Conservation (phyloP, 176 grass and related monocot species). For the Musa beccarii region DNA sequence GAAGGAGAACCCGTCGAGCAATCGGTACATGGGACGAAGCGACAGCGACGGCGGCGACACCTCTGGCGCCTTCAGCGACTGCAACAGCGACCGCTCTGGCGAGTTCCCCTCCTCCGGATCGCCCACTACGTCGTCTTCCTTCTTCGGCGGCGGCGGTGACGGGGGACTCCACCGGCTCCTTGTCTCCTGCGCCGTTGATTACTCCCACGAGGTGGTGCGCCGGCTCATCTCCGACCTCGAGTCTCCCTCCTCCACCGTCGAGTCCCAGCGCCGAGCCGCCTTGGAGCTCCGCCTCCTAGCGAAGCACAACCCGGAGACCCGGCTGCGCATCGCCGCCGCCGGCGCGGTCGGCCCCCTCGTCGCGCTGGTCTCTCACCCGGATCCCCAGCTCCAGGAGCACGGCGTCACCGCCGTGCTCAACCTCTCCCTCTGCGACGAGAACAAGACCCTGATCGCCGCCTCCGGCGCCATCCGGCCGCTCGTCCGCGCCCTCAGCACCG, state of each 20-base stretch:
- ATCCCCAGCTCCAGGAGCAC: constrained; percentile 7
- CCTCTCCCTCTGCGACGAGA: constrained; percentile 10
- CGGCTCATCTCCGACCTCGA: background rate
- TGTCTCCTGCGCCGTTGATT: background rate
- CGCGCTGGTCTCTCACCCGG: background rate
- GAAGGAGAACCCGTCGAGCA: background rate
- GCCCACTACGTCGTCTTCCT: background rate
- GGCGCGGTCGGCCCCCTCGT: constrained; percentile 2
- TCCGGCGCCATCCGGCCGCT: constrained; percentile 1
- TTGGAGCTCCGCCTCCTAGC: background rate
- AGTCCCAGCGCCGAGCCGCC: background rate
- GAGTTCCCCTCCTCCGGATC: background rate
- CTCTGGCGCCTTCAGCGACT: background rate
- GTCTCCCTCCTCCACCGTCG: background rate
- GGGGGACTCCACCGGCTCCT: background rate
- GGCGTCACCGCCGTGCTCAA: constrained; percentile 4
- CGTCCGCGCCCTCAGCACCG: background rate
- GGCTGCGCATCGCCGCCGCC: background rate
- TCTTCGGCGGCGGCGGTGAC: background rate
- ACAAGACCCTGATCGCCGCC: background rate
- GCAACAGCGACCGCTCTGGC: background rate
- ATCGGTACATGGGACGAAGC: background rate
- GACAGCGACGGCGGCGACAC: background rate
- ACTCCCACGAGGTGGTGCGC: constrained; percentile 7
- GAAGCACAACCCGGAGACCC: background rate